Percentiles rank a stretch among this genome's conserved stretches.
Evolutionary conservation across 2,329 filamentous ascomycete genomes (phyloP).

Genomic region (Xylaria polymorpha): DNA sequence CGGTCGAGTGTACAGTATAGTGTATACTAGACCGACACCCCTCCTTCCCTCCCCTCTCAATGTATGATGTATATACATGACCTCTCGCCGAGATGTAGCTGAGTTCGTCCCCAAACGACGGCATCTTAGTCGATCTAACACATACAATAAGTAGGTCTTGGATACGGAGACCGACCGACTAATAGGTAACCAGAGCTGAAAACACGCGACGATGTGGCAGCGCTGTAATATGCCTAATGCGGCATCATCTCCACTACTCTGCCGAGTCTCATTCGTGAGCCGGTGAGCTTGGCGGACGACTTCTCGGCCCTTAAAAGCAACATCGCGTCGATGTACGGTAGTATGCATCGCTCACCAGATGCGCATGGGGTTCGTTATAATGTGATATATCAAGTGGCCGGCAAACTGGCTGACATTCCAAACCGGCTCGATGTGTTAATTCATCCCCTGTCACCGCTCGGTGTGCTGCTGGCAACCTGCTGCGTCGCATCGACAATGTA

Average conservation of each 20-base stretch:
- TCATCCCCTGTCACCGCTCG: neutral
- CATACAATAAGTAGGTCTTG: neutral
- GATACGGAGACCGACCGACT: conserved; percentile 13
- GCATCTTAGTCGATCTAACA: neutral
- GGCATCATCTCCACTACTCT: neutral
- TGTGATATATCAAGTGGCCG: too few relatives aligned
- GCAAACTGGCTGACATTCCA: neutral
- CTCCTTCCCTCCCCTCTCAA: neutral
- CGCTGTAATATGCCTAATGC: conserved; percentile 3
- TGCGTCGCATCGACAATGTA: neutral
- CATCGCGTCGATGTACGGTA: neutral
- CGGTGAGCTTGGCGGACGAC: conserved; percentile 2
- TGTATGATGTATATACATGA: neutral
- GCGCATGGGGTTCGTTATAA: neutral
- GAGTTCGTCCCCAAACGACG: neutral
- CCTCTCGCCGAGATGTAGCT: neutral
- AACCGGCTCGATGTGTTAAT: neutral
- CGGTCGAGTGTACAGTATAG: neutral
- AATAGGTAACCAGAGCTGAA: conserved; percentile 11
- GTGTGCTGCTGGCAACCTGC: too few relatives aligned
- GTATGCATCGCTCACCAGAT: neutral
- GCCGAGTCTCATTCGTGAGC: conserved; percentile 2
- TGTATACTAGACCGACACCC: conserved; percentile 1
- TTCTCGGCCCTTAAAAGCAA: conserved; percentile 2
- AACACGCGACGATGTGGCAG: neutral